Percentiles rank a stretch among this genome's conserved stretches.
Conservation (phyloP, 345 rosid genomes). For the Alliaria petiolata region DNA sequence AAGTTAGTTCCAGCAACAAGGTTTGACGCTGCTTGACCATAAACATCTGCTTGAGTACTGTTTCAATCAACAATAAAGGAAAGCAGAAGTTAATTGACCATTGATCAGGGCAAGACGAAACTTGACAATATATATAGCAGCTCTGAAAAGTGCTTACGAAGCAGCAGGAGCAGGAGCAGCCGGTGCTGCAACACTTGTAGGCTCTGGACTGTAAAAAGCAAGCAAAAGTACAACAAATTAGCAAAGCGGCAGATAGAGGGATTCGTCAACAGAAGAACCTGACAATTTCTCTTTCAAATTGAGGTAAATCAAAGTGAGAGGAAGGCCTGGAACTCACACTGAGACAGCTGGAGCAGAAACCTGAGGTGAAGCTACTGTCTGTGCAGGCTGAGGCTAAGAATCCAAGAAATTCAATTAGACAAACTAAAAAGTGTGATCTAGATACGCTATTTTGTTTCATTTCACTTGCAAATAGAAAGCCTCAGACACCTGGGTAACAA, state of each 20-base stretch:
- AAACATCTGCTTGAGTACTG: conserved; percentile 62
- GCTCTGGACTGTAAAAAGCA: conserved; percentile 23
- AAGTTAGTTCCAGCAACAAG: conserved; percentile 82
- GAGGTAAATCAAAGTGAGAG: background rate
- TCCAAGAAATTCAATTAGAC: background rate
- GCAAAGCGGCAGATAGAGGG: background rate
- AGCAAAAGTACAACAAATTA: conserved; percentile 6
- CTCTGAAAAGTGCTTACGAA: conserved; percentile 39
- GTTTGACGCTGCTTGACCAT: conserved; percentile 92
- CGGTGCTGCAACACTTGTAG: conserved; percentile 32
- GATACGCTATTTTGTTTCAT: background rate
- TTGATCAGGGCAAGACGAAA: background rate
- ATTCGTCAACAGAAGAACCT: background rate
- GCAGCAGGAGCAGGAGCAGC: conserved; percentile 30
- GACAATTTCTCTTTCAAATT: background rate
- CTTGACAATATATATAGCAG: background rate
- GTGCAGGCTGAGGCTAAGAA: conserved; percentile 29
- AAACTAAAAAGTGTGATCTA: background rate
- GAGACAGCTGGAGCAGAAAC: conserved; percentile 29
- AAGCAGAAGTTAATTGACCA: background rate
- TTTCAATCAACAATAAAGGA: conserved; percentile 15
- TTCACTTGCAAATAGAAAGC: background rate
- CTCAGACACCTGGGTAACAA: background rate
- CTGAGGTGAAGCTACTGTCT: conserved; percentile 25
- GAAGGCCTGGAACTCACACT: conserved; percentile 24